A percentile compares a stretch with the other conserved stretches of the same genome.
Evolutionary conservation across 805 yeast genomes (phyloP).

Genomic region (Scheffersomyces spartinae): DNA sequence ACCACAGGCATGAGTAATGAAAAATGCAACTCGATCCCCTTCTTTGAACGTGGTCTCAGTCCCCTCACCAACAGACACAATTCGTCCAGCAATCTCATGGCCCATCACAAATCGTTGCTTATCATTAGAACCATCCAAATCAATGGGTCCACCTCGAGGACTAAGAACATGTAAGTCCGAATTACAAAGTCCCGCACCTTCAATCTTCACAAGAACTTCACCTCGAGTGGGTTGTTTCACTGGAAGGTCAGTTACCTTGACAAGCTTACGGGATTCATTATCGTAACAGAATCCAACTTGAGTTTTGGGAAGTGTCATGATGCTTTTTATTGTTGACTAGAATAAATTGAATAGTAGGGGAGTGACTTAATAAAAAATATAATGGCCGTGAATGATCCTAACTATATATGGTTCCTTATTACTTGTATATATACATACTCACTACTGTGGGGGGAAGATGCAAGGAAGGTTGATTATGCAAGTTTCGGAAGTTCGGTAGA

Average conservation of each 20-base stretch:
- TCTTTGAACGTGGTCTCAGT: slow-evolving; percentile 11
- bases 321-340: no score
- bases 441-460: no score
- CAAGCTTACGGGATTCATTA: slow-evolving; percentile 13
- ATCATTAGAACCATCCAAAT: no score
- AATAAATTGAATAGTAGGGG: no score
- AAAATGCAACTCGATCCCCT: slow-evolving; percentile 20
- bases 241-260: slow-evolving; percentile 16
- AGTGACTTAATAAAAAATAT: no score
- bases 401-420: no score
- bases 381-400: no score
- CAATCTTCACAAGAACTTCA: slow-evolving; percentile 25
- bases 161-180: slow-evolving; percentile 26
- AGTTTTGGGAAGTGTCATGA: slow-evolving; percentile 12
- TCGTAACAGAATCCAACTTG: slow-evolving; percentile 23
- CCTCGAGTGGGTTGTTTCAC: slow-evolving; percentile 16
- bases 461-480: no score
- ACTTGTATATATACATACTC: no score
- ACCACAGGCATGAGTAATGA: slow-evolving; percentile 23
- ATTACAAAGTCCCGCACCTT: slow-evolving; percentile 31
- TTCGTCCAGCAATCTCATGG: slow-evolving; percentile 31
- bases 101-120: no score
- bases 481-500: no score
- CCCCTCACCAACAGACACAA: slow-evolving; percentile 18
- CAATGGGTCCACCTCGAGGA: slow-evolving; percentile 14